These are phyloP conservation scores for Zea luxurians DNA, from an alignment of 176 grass and related monocot genomes.

Conservation along the genomic window DNA sequence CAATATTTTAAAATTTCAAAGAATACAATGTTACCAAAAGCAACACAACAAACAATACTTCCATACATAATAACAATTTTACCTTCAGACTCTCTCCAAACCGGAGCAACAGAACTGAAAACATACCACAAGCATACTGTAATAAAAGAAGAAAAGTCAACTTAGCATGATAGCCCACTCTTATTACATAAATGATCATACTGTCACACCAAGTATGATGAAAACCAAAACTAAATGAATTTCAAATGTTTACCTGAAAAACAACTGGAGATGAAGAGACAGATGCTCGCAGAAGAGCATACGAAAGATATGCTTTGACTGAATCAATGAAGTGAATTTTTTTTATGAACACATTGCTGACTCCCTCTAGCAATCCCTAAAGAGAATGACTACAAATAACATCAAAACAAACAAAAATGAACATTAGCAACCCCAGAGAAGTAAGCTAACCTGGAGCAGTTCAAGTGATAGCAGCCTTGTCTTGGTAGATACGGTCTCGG, in stretches of 20 bases:
- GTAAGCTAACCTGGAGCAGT: no score
- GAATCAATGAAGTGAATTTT: slow-evolving; percentile 99
- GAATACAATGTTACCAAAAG: slow-evolving; percentile 15
- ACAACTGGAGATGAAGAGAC: slow-evolving; percentile 87
- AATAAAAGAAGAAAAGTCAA: slow-evolving; percentile 41
- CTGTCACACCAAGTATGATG: slow-evolving; percentile 24
- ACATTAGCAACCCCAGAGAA: no score
- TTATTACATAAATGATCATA: slow-evolving; percentile 22
- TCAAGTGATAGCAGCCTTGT: no score
- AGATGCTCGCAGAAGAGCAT: slow-evolving; percentile 83
- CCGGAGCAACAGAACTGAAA: slow-evolving; percentile 91
- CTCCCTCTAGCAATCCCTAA: slow-evolving; percentile 96
- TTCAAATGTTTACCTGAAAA: slow-evolving; percentile 75
- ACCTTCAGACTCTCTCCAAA: slow-evolving; percentile 99
- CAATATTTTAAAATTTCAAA: slow-evolving; percentile 21
- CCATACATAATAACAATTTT: slow-evolving; percentile 34
- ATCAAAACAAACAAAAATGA: no score
- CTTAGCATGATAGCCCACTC: slow-evolving; percentile 15
- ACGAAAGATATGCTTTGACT: slow-evolving; percentile 98
- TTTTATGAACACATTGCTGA: slow-evolving; percentile 82
- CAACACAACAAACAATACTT: slow-evolving; percentile 33
- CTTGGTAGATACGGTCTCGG: no score
- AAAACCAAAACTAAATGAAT: slow-evolving; percentile 20
- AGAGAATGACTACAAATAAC: no score
- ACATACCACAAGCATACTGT: slow-evolving; percentile 96